phyloP scores from a whole-genome alignment of 805 yeast species.

The Yamadazyma laniorum region DNA sequence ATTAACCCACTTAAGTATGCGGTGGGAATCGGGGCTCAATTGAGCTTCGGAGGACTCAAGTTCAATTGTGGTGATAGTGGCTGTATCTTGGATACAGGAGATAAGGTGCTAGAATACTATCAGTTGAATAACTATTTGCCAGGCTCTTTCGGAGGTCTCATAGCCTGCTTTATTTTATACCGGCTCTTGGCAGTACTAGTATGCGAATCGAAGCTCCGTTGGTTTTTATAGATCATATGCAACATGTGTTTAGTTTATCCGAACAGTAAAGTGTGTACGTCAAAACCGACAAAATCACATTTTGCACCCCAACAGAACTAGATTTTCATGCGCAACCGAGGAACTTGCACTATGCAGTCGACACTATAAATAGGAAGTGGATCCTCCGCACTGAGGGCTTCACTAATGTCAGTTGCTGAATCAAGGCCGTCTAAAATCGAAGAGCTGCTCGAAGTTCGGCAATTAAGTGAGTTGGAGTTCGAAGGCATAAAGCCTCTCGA shows the following conservation, averaged over 20 bases:
- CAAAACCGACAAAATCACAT: background rate
- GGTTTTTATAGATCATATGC: constrained; percentile 19
- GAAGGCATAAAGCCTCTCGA: constrained; percentile 25
- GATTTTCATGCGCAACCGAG: background rate
- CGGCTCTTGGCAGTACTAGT: constrained; percentile 28
- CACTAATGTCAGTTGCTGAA: constrained; percentile 5
- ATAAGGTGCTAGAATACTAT: constrained; percentile 31
- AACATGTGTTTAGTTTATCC: no score
- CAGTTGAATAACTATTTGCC: constrained; percentile 25
- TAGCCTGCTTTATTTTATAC: constrained; percentile 34
- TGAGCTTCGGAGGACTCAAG: constrained; percentile 51
- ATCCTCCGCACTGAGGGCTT: no score
- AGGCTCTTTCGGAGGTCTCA: constrained; percentile 33
- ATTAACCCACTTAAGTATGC: constrained; percentile 77
- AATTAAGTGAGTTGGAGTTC: constrained; percentile 14
- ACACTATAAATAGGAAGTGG: constrained; percentile 1
- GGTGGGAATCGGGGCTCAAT: constrained; percentile 56
- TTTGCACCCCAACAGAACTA: no score
- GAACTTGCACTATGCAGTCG: background rate
- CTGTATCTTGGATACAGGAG: constrained; percentile 29
- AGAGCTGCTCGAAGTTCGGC: constrained; percentile 9
- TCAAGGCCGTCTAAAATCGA: constrained; percentile 6
- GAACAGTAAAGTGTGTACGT: background rate
- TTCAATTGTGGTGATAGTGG: constrained; percentile 44
- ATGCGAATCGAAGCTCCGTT: constrained; percentile 27